Evolutionary conservation across 106 monocot genomes (phyloP).

Genomic region (Dactylorhiza incarnata): DNA sequence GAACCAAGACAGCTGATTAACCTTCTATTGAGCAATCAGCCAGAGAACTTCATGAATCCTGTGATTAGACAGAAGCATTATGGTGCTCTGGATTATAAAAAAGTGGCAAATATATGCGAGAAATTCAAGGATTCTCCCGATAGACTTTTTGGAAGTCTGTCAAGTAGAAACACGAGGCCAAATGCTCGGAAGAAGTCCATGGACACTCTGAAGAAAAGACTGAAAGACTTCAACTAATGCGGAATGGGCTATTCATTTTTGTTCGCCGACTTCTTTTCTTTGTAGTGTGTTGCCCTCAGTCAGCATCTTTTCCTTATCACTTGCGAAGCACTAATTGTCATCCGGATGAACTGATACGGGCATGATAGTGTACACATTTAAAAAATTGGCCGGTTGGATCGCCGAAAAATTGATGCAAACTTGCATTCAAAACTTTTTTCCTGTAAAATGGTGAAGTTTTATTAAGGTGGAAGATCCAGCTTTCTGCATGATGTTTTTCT

Average conservation of each 20-base stretch:
- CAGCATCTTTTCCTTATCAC: neutral
- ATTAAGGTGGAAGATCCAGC: too few species aligned
- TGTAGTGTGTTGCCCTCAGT: neutral
- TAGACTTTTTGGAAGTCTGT: constrained; percentile 23
- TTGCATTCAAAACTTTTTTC: too few species aligned
- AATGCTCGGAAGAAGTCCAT: constrained; percentile 32
- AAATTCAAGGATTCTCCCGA: constrained; percentile 54
- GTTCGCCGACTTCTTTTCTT: neutral
- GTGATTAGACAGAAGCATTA: constrained; percentile 60
- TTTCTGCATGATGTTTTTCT: neutral
- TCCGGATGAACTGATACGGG: neutral
- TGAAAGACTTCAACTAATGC: constrained; percentile 47
- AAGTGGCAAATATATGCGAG: constrained; percentile 53
- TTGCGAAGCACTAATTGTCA: neutral
- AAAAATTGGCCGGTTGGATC: neutral
- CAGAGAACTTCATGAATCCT: constrained; percentile 73
- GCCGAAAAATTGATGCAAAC: neutral
- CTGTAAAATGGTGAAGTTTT: too few species aligned
- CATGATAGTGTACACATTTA: neutral
- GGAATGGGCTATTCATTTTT: neutral
- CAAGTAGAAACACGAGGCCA: constrained; percentile 35
- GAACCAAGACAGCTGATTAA: constrained; percentile 58
- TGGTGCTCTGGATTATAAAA: constrained; percentile 51
- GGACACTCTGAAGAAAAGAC: constrained; percentile 47
- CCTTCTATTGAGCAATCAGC: constrained; percentile 47